Conservation (phyloP, 768 basidiomycete species). For the Nidularia pulvinata region DNA sequence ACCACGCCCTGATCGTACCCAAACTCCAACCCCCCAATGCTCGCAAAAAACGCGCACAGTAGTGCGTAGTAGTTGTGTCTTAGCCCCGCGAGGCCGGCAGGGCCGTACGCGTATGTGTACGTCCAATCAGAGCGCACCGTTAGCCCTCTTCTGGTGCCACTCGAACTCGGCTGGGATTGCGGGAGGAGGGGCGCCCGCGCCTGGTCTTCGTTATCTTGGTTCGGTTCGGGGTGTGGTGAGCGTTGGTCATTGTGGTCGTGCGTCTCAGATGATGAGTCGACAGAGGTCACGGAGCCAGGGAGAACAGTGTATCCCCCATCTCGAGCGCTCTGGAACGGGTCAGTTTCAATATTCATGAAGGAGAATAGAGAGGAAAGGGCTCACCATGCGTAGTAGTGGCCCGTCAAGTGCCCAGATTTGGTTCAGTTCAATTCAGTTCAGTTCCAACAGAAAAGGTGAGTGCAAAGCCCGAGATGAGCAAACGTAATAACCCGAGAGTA, state of each 20-base stretch:
- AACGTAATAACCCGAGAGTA: too few relatives aligned
- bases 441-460: too few relatives aligned
- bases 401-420: too few relatives aligned
- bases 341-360: too few relatives aligned
- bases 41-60: constrained; percentile 72
- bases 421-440: too few relatives aligned
- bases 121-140: constrained; percentile 30
- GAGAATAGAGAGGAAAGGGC: too few relatives aligned
- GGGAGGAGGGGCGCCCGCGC: too few relatives aligned
- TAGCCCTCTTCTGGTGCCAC: constrained; percentile 33
- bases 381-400: too few relatives aligned
- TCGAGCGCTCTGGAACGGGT: neutral
- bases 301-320: neutral
- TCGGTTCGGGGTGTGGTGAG: too few relatives aligned
- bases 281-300: neutral
- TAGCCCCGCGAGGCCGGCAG: constrained; percentile 65
- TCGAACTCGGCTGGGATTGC: neutral
- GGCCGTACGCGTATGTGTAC: constrained; percentile 76
- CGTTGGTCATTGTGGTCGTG: neutral
- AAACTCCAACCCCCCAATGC: constrained; percentile 76
- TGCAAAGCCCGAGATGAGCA: too few relatives aligned
- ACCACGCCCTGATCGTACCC: constrained; percentile 85
- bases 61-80: constrained; percentile 64
- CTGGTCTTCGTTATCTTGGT: too few relatives aligned
- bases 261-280: too few relatives aligned